A percentile compares a stretch with the other conserved stretches of the same genome.
Conservation (phyloP, 768 basidiomycete genomes). For the Postia placenta region DNA sequence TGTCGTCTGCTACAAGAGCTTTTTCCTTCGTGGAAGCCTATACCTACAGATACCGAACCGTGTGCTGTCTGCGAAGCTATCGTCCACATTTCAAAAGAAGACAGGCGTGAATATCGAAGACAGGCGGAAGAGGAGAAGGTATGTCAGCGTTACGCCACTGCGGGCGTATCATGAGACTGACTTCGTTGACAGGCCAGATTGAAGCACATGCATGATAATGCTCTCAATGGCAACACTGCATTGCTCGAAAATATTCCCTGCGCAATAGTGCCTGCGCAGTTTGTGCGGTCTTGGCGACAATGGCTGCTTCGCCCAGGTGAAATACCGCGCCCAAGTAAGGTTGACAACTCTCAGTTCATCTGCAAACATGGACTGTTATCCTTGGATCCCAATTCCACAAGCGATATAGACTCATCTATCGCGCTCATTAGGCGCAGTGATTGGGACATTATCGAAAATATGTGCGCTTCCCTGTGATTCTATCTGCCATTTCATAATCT, state of each 20-base stretch:
- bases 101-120: conserved; percentile 55
- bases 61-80: conserved; percentile 62
- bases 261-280: conserved; percentile 55
- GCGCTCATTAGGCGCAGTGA: conserved; percentile 54
- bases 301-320: conserved; percentile 61
- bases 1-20: conserved; percentile 44
- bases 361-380: conserved; percentile 61
- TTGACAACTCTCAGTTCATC: conserved; percentile 59
- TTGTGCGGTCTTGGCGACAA: conserved; percentile 60
- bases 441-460: conserved; percentile 53
- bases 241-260: conserved; percentile 44
- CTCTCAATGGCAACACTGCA: conserved; percentile 38
- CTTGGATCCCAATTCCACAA: conserved; percentile 58
- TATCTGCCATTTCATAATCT: not conserved
- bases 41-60: conserved; percentile 40
- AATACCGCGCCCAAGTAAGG: conserved; percentile 45
- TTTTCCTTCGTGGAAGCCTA: conserved; percentile 63
- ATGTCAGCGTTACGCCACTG: no score
- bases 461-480: conserved; percentile 39
- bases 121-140: conserved; percentile 81
- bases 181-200: conserved; percentile 45
- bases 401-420: conserved; percentile 53
- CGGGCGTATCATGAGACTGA: no score
- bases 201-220: conserved; percentile 54
- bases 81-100: conserved; percentile 50